These are phyloP conservation scores for Henckelia pumila DNA, from an alignment of 257 asterid species.

Conservation along the genomic window DNA sequence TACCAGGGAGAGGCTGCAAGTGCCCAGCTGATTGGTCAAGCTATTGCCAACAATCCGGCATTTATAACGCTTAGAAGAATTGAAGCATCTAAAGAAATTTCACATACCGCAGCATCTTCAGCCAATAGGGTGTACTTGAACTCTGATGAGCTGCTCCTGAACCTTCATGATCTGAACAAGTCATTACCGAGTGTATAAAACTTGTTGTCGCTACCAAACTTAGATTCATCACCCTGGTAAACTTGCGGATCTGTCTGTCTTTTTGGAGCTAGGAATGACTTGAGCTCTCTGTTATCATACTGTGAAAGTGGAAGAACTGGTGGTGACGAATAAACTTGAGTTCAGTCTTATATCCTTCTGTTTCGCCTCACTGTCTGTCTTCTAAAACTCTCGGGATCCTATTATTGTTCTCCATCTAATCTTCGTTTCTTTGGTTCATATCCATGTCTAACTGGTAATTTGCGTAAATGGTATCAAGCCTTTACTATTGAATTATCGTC, in stretches of 20 bases:
- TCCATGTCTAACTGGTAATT: neutral
- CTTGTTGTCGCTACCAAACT: neutral
- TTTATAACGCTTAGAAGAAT: conserved; percentile 48
- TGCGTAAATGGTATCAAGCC: neutral
- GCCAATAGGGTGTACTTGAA: conserved; percentile 45
- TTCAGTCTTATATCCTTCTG: neutral
- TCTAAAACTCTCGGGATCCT: neutral
- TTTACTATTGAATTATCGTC: too few species aligned
- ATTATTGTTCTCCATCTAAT: neutral
- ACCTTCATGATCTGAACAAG: conserved; percentile 36
- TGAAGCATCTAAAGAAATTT: conserved; percentile 55
- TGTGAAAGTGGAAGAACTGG: neutral
- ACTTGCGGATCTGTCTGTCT: neutral
- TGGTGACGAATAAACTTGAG: neutral
- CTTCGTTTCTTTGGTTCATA: neutral
- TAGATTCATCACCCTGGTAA: neutral
- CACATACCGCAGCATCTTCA: conserved; percentile 36
- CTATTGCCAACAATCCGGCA: conserved; percentile 55
- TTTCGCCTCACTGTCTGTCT: neutral
- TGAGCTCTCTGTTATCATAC: neutral
- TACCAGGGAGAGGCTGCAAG: conserved; percentile 61
- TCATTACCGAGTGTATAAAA: neutral
- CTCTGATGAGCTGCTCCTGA: conserved; percentile 47
- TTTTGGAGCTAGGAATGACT: neutral
- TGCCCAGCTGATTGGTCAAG: conserved; percentile 61